Base-by-base conservation (phyloP, 768 basidiomycete species). In the Xerocomellus intermedius region DNA sequence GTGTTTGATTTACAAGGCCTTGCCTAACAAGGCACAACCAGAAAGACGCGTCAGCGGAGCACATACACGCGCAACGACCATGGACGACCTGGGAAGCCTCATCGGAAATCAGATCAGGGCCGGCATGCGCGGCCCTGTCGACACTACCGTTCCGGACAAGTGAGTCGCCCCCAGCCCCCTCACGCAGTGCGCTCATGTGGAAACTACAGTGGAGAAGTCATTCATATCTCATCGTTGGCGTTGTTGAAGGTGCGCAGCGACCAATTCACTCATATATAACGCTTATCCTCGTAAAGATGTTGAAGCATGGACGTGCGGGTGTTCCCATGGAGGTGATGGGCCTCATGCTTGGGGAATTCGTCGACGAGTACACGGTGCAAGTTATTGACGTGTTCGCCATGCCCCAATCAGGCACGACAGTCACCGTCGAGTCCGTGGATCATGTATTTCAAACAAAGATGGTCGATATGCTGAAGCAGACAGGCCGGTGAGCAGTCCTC, bases 311-410 rank as follows among this genome's bases (percentile, higher is more conserved):
- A 21, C 88, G 97, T 50, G 95, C 97, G 38, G 97, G 96, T 55
- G 97, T 99, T 26, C 97, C 97, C 9, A 94, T 98, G 91, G 97
- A 99, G 75, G 96, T 98, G 61, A 98, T 99, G 96, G 91, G 92
- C 57, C 83, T 94, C 37, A 95, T 98, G 92, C 80, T 98, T 22
- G 95, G 96, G 14, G 94, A 97, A 71, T 98, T 98, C 63, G 92
- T 98, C 44, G 97, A 99, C 77, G 97, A 98, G 69, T 96, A 96
- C 78, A 89, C 89, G 5, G 86, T 96, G 43, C 87, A 94, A 73
- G 89, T 94, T 41, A 87, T 95, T 70, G 96, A 98, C 69, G 96
- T 98, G 57, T 98, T 98, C 65, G 96, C 96, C 42, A 98, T 98
- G 96, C 96, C 96, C 43, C 96, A 98, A 65, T 94, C 92, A 16